Evolutionary conservation across 257 asterid species (phyloP).

Genomic region (Plantago elongata): DNA sequence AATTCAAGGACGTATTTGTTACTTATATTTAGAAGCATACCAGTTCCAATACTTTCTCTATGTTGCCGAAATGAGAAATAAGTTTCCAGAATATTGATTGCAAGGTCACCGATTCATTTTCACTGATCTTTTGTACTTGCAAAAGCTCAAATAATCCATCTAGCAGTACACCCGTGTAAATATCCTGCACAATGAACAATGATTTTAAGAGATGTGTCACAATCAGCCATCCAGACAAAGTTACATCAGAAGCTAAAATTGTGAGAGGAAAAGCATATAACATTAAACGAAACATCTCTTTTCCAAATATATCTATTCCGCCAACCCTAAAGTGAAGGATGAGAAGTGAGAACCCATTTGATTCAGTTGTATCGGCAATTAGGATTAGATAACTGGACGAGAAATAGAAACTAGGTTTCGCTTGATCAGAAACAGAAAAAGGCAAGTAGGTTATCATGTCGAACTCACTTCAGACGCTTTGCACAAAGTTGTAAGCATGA

Average conservation of each 20-base stretch:
- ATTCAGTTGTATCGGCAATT: no score
- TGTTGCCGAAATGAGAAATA: constrained; percentile 47
- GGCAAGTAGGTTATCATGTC: no score
- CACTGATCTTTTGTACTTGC: constrained; percentile 40
- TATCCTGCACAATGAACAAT: constrained; percentile 41
- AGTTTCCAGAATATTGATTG: constrained; percentile 65
- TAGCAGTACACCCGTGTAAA: constrained; percentile 38
- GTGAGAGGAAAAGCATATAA: neutral
- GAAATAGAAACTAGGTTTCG: no score
- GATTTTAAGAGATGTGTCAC: constrained; percentile 12
- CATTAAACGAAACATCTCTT: no score
- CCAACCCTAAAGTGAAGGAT: no score
- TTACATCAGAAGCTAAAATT: constrained; percentile 14
- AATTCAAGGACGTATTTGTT: neutral
- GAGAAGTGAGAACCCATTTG: no score
- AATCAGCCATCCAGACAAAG: constrained; percentile 3
- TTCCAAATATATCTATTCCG: no score
- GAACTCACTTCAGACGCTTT: no score
- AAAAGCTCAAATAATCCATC: constrained; percentile 58
- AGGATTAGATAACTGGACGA: no score
- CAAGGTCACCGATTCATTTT: constrained; percentile 52
- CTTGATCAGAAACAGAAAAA: no score
- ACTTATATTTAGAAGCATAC: constrained; percentile 35
- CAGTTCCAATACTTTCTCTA: constrained; percentile 50
- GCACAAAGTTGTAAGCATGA: no score